A percentile compares a stretch with the other conserved stretches of the same genome.
Conservation (phyloP, 257 asterid genomes). For the Salvia splendens region DNA sequence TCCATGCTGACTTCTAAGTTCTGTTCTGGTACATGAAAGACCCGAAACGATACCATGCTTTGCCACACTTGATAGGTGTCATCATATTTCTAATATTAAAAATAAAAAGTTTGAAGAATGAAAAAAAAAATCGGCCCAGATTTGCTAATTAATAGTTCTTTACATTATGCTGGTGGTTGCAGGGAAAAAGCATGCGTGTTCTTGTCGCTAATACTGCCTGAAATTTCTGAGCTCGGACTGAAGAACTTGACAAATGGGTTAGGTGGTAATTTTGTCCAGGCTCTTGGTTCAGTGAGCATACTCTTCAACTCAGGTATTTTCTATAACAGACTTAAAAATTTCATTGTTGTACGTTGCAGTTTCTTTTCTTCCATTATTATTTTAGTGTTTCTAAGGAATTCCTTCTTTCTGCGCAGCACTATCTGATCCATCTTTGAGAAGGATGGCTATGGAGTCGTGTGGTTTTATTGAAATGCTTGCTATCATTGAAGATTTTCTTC, state of each 20-base stretch:
- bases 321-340: constrained; percentile 3
- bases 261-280: constrained; percentile 39
- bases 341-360: constrained; percentile 8
- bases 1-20: not conserved
- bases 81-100: not conserved
- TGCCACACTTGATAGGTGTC: not conserved
- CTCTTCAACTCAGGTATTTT: constrained; percentile 57
- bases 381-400: constrained; percentile 7
- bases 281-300: constrained; percentile 45
- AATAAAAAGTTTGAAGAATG: not conserved
- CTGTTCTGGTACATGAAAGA: not conserved
- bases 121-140: not conserved
- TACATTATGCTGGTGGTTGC: constrained; percentile 35
- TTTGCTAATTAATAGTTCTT: constrained; percentile 27
- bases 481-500: constrained; percentile 68
- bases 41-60: not conserved
- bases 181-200: constrained; percentile 81
- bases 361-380: not conserved
- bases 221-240: constrained; percentile 47
- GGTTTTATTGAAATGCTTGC: constrained; percentile 57
- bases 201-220: constrained; percentile 60
- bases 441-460: constrained; percentile 51
- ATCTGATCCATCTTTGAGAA: constrained; percentile 48
- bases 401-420: constrained; percentile 55
- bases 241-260: constrained; percentile 33